phyloP scores from a whole-genome alignment of 768 basidiomycete genomes.

The Gloeopeniophorella convolvens region DNA sequence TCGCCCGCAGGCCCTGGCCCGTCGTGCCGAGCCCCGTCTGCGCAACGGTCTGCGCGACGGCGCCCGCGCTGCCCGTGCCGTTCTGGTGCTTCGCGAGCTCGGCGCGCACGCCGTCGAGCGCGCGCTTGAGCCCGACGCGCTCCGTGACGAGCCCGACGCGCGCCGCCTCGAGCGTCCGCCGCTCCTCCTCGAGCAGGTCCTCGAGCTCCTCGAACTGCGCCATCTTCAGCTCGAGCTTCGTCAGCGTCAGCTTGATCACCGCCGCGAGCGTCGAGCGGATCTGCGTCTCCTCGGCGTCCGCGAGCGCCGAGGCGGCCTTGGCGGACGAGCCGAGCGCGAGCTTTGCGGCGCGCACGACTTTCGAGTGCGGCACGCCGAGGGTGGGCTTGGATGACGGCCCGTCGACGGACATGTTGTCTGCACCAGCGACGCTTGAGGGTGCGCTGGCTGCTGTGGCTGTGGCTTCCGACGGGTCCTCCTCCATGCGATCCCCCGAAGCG shows the following conservation, averaged over 20 bases:
- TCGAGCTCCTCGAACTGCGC: conserved; percentile 92
- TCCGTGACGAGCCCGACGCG: conserved; percentile 77
- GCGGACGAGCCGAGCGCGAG: conserved; percentile 88
- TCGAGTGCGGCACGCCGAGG: conserved; percentile 55
- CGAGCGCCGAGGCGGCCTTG: conserved; percentile 74
- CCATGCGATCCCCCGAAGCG: conserved; percentile 28
- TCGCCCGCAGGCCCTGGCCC: conserved; percentile 53
- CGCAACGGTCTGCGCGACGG: conserved; percentile 29
- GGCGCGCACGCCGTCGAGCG: conserved; percentile 58
- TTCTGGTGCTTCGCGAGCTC: conserved; percentile 52
- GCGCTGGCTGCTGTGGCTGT: conserved; percentile 15
- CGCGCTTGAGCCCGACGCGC: conserved; percentile 60
- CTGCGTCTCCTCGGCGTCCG: conserved; percentile 73
- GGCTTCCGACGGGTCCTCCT: conserved; percentile 17
- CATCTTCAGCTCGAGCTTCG: conserved; percentile 94
- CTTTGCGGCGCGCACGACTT: conserved; percentile 74
- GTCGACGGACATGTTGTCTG: conserved; percentile 46
- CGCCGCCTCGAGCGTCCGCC: conserved; percentile 75
- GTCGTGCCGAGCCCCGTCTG: conserved; percentile 45
- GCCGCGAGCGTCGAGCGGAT: conserved; percentile 74
- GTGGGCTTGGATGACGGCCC: conserved; percentile 31
- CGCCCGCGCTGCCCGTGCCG: conserved; percentile 26
- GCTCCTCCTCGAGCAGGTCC: conserved; percentile 85
- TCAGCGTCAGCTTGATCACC: conserved; percentile 77
- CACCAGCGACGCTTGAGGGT: conserved; percentile 18